These are phyloP conservation scores for Fagus crenata DNA, from an alignment of 306 rosid genomes.

Conservation along the genomic window DNA sequence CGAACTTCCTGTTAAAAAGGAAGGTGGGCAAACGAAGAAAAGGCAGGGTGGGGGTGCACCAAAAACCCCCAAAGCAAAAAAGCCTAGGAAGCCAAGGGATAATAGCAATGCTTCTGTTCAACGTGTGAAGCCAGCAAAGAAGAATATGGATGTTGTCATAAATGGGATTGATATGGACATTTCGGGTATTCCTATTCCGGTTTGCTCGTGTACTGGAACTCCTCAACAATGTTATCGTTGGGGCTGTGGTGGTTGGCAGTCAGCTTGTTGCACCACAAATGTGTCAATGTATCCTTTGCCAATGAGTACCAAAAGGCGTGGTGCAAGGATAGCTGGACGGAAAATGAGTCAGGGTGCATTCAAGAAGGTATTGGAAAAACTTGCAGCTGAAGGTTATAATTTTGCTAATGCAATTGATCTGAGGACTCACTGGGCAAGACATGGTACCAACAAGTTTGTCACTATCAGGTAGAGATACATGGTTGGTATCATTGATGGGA, in stretches of 20 bases:
- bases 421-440: constrained; percentile 94
- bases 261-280: constrained; percentile 94
- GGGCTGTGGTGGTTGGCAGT: constrained; percentile 99
- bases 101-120: constrained; percentile 56
- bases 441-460: constrained; percentile 98
- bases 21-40: constrained; percentile 59
- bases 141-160: constrained; percentile 75
- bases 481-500: constrained; percentile 36
- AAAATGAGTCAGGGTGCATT: constrained; percentile 99
- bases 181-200: constrained; percentile 82
- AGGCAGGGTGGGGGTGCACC: constrained; percentile 64
- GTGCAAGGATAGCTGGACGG: constrained; percentile 97
- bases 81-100: constrained; percentile 73
- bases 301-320: constrained; percentile 94
- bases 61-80: constrained; percentile 74
- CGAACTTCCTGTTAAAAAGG: constrained; percentile 61
- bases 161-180: constrained; percentile 83
- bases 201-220: constrained; percentile 88
- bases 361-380: constrained; percentile 96
- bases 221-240: constrained; percentile 94
- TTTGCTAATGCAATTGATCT: constrained; percentile 88
- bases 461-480: constrained; percentile 79
- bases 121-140: constrained; percentile 69
- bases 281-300: constrained; percentile 88
- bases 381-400: constrained; percentile 91